Evolutionary conservation across 306 rosid species (phyloP).

Genomic region (Vigna trinervia): DNA sequence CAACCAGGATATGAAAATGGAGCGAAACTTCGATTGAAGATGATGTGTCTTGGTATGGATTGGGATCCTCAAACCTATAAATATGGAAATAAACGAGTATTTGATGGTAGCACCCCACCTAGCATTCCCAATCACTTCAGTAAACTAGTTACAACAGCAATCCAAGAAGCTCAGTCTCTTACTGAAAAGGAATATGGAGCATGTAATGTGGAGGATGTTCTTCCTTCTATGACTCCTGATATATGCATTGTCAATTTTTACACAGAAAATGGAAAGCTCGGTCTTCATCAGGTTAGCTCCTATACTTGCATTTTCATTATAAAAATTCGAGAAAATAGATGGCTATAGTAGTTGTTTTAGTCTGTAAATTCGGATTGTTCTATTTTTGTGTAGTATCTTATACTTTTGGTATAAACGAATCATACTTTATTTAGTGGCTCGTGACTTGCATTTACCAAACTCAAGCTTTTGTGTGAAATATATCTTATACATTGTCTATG

Average conservation of each 20-base stretch:
- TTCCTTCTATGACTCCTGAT: constrained; percentile 72
- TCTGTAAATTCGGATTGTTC: background rate
- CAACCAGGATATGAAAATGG: constrained; percentile 65
- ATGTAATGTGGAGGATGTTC: constrained; percentile 48
- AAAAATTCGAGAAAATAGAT: background rate
- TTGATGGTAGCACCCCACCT: constrained; percentile 58
- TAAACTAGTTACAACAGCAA: constrained; percentile 48
- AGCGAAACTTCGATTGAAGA: constrained; percentile 64
- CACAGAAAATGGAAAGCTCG: constrained; percentile 60
- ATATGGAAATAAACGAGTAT: constrained; percentile 45
- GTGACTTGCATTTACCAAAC: background rate
- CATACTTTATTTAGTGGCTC: background rate
- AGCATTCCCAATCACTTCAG: constrained; percentile 54
- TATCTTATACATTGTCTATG: no score
- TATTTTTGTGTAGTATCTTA: background rate
- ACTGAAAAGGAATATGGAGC: constrained; percentile 36
- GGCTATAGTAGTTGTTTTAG: background rate
- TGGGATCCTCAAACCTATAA: constrained; percentile 75
- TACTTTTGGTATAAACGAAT: background rate
- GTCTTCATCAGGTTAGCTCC: constrained; percentile 69
- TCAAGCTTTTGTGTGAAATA: no score
- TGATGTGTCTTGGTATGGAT: constrained; percentile 80
- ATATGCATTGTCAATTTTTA: constrained; percentile 77
- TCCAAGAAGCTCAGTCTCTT: constrained; percentile 53
- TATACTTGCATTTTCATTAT: background rate